Evolutionary conservation across 345 rosid genomes (phyloP).

Genomic region (Citropsis articulata): DNA sequence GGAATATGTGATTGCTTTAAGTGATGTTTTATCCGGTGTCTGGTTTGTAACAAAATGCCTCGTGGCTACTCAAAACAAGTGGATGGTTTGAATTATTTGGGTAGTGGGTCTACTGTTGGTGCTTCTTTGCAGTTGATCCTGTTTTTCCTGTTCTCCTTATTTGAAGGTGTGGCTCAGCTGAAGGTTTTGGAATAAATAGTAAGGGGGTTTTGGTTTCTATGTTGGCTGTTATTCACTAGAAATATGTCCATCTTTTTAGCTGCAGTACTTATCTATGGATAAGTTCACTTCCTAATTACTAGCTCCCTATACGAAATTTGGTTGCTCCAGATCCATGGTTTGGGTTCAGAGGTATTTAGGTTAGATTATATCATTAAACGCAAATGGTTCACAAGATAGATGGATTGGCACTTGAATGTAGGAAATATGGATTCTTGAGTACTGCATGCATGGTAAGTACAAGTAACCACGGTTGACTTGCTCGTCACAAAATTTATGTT

Average conservation of each 20-base stretch:
- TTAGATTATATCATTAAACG: conserved; percentile 16
- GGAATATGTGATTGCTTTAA: conserved; percentile 7
- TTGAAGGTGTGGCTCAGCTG: conserved; percentile 15
- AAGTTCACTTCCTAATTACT: conserved; percentile 8
- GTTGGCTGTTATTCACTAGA: conserved; percentile 16
- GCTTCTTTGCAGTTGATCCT: neutral
- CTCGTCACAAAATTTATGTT: conserved; percentile 15
- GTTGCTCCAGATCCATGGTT: conserved; percentile 22
- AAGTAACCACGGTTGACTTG: conserved; percentile 17
- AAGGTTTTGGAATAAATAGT: conserved; percentile 15
- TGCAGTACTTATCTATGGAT: conserved; percentile 5
- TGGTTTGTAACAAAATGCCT: conserved; percentile 2
- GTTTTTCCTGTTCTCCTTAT: neutral
- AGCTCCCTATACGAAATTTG: conserved; percentile 15
- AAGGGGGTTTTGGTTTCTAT: conserved; percentile 15
- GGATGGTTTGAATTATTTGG: conserved; percentile 8
- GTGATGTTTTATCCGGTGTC: neutral
- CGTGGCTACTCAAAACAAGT: conserved; percentile 15
- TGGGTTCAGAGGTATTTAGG: conserved; percentile 26
- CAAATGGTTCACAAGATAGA: conserved; percentile 22
- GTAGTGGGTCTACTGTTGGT: neutral
- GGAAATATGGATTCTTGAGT: conserved; percentile 20
- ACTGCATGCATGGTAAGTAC: conserved; percentile 13
- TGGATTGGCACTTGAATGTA: conserved; percentile 24
- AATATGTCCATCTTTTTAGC: conserved; percentile 1